Base-by-base conservation (phyloP, 2,329 filamentous ascomycete species). In the Stagonosporopsis tanaceti region DNA sequence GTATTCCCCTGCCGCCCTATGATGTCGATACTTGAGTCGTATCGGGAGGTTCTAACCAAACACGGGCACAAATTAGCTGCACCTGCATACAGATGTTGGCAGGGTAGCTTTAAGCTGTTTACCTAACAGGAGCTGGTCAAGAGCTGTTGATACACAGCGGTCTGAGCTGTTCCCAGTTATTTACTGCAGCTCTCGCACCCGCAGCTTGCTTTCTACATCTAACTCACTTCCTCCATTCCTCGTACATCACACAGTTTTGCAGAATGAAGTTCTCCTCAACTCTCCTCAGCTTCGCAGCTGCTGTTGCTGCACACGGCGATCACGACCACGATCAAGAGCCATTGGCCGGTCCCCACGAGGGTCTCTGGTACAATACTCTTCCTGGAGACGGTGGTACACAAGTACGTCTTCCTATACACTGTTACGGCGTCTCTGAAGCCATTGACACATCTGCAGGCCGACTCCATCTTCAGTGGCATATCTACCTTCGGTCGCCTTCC, bases 401-500 rank as follows among this genome's bases (percentile, higher is more conserved):
- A 82, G 90, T 91, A 69, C 46, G 79, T 61, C n/a, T 6, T n/a
- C 17, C 15, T 9, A 6, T 24, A 34, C 4, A 24, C 20, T 20
- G 15, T 14, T 34, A 7, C 38, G 6, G 14, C 34, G 4, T 17
- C 3, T 14, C 1, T 22, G 27, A 28, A 51, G 41, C 32, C 35
- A 59, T 60, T 74, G 53, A 74, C 61, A 2, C 39, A 24, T 44
- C 3, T 34, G 38, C 59, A 93, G 89, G 91, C 91, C 58, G 91
- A 96, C 75, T 93, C 91, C 0, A 91, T 95, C 56, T 96, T 95
- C 78, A 94, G 90, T 1, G 92, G 92, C 27, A 95, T 96, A 70
- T 90, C 89, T 1, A 96, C 92, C 7, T 95, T 95, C 72, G 92
- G 91, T 11, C 87, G 91, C 47, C 79, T 95, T 39, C 87, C 88